These are phyloP conservation scores for Biscogniauxia sp. DNA, from an alignment of 2,329 filamentous ascomycete species.

Conservation along the genomic window DNA sequence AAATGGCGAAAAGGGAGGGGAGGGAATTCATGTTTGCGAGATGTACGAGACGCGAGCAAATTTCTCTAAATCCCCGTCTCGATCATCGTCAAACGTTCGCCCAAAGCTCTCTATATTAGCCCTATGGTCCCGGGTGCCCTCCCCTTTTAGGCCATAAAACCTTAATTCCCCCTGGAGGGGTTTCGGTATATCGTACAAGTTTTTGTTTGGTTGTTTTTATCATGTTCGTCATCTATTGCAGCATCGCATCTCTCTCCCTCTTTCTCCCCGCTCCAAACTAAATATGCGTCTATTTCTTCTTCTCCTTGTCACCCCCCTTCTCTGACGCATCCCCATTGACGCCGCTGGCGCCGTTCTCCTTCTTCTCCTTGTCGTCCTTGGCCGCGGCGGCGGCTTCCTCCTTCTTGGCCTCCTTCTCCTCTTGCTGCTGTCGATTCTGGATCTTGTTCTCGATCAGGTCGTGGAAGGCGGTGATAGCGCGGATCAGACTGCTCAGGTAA, in stretches of 20 bases:
- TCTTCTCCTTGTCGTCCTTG: constrained; percentile 58
- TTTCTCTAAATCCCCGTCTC: neutral
- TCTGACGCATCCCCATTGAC: constrained; percentile 43
- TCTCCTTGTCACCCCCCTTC: constrained; percentile 43
- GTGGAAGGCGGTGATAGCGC: constrained; percentile 97
- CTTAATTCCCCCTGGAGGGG: constrained; percentile 5
- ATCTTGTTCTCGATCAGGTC: constrained; percentile 99
- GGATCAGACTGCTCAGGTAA: constrained; percentile 93
- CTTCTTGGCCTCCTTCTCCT: constrained; percentile 88
- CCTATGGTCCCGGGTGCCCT: neutral
- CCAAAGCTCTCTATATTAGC: constrained; percentile 17
- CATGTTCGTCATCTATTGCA: constrained; percentile 8
- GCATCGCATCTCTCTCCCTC: constrained; percentile 17
- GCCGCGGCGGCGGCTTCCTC: constrained; percentile 46
- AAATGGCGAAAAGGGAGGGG: too few species aligned
- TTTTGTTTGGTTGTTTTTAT: constrained; percentile 1
- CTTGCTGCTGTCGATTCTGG: constrained; percentile 94
- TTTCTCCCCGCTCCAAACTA: too few species aligned
- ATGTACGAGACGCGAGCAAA: neutral
- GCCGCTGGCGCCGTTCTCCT: constrained; percentile 52
- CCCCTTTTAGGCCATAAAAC: constrained; percentile 10
- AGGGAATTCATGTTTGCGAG: too few species aligned
- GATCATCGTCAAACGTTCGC: constrained; percentile 4
- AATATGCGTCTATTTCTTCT: constrained; percentile 40
- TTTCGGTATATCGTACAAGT: constrained; percentile 25